Evolutionary conservation across 1,284 basidiomycete species (phyloP), one percentile per base, ranked within the genome.

Genomic region (Boletus semigastroideus): DNA sequence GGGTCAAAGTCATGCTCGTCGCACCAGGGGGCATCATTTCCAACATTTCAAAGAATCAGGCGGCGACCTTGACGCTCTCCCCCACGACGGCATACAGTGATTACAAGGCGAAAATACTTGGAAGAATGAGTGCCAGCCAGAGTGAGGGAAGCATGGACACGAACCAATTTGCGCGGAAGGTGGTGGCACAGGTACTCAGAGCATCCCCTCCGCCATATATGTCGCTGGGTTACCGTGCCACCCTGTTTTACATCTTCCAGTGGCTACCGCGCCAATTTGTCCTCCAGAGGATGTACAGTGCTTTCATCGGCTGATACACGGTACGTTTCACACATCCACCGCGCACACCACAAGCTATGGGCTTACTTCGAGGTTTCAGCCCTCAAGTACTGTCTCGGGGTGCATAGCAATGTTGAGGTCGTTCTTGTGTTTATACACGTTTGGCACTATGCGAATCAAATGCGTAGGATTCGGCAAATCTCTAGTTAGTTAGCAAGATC

Each of bases 1-100:
- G 78, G 34, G 76, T 89, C 48, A 65, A 76, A 39, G 83, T 88
- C 45, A 72, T 86, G 61, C 80, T 84, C 53, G 71, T 88, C 40
- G 75, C 78, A 12, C 83, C 85, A 0, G 84, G 80, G 7, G 71
- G 74, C 5, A 71, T 87, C 44, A 72, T 68, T 42, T 86, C 86
- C 2, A 85, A 86, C 61, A 77, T 87, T 48, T 64, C 82, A 11
- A 65, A 64, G 27, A 87, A 83, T 53, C 74, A 74, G 40, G 66
- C 68, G 1, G 55, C 62, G 25, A 65, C 59, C 2, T 79, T 80
- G 55, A 53, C 58, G 25, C 71, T 86, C 13, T 72, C 79, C 0
- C 64, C 73, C 5, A 67, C 73, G 39, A 78, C 80, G 3, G 63
- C 84, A 27, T 89, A 84, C 67, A 65, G 64, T 9, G 63, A 65